Evolutionary conservation across 2,329 filamentous ascomycete species (phyloP).

Genomic region (Aureobasidium sp.): DNA sequence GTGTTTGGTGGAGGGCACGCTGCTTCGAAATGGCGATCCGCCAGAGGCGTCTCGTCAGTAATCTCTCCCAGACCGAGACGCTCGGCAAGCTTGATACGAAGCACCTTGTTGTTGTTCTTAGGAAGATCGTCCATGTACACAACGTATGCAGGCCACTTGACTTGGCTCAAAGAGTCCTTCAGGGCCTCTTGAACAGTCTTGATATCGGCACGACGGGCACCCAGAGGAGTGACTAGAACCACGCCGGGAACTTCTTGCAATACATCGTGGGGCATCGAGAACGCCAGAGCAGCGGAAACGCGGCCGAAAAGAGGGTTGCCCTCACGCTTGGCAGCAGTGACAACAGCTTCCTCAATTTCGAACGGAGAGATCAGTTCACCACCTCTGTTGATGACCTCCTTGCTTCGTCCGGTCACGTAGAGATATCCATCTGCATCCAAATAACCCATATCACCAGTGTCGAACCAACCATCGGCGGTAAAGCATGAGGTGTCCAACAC

Average conservation of each 20-base stretch:
- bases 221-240: constrained; percentile 41
- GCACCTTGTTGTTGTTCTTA: constrained; percentile 50
- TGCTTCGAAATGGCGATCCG: constrained; percentile 43
- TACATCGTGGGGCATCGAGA: constrained; percentile 44
- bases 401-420: constrained; percentile 47
- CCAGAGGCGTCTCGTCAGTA: constrained; percentile 36
- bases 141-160: constrained; percentile 45
- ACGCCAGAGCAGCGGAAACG: constrained; percentile 43
- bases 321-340: constrained; percentile 36
- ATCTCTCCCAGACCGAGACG: constrained; percentile 38
- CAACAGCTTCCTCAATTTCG: constrained; percentile 49
- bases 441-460: constrained; percentile 47
- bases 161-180: constrained; percentile 40
- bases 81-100: constrained; percentile 45
- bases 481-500: constrained; percentile 39
- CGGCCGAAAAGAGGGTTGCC: constrained; percentile 39
- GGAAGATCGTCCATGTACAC: constrained; percentile 50
- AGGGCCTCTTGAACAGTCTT: constrained; percentile 41
- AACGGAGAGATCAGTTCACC: constrained; percentile 52
- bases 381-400: constrained; percentile 50
- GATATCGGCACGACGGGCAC: constrained; percentile 38
- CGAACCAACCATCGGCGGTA: constrained; percentile 43
- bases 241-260: constrained; percentile 49
- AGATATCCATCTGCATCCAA: constrained; percentile 44
- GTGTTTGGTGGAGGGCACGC: constrained; percentile 42